Percentiles rank a stretch among this genome's conserved stretches.
phyloP scores from a whole-genome alignment of 192 early-diverging fungal species.

The Linnemannia zychae region DNA sequence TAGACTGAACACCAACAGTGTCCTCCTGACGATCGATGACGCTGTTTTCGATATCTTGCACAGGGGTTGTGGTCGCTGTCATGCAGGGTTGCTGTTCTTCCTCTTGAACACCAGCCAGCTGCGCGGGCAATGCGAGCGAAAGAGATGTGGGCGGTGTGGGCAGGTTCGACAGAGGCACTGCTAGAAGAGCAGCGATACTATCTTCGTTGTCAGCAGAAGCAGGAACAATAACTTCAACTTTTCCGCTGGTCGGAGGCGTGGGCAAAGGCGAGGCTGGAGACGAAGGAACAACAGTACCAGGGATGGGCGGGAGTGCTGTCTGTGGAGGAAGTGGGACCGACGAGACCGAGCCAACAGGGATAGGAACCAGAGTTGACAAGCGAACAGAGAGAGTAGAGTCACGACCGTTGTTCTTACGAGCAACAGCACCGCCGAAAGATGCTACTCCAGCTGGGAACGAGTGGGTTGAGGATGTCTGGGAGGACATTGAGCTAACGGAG shows the following conservation, averaged over 20 bases:
- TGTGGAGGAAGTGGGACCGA: constrained; percentile 29
- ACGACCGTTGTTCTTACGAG: constrained; percentile 12
- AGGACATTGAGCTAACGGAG: constrained; percentile 30
- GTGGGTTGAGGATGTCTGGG: constrained; percentile 11
- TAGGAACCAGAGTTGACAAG: constrained; percentile 19
- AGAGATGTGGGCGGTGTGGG: not conserved
- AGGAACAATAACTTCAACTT: not conserved
- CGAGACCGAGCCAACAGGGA: constrained; percentile 8
- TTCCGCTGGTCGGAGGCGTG: not conserved
- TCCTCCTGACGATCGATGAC: constrained; percentile 1
- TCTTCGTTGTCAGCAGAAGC: not conserved
- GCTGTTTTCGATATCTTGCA: not conserved
- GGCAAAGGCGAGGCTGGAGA: not conserved
- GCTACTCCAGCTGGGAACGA: not conserved
- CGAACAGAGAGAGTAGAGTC: constrained; percentile 21
- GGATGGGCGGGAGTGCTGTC: constrained; percentile 38
- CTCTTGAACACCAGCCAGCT: not conserved
- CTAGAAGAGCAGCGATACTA: not conserved
- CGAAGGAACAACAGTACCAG: not conserved
- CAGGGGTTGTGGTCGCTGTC: not conserved
- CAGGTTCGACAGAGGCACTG: not conserved
- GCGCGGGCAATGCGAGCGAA: not conserved
- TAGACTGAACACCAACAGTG: not conserved
- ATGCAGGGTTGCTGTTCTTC: constrained; percentile 4
- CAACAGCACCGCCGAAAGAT: constrained; percentile 12